Conservation (phyloP, 1,284 basidiomycete species). For the Termitomyces sp. region DNA sequence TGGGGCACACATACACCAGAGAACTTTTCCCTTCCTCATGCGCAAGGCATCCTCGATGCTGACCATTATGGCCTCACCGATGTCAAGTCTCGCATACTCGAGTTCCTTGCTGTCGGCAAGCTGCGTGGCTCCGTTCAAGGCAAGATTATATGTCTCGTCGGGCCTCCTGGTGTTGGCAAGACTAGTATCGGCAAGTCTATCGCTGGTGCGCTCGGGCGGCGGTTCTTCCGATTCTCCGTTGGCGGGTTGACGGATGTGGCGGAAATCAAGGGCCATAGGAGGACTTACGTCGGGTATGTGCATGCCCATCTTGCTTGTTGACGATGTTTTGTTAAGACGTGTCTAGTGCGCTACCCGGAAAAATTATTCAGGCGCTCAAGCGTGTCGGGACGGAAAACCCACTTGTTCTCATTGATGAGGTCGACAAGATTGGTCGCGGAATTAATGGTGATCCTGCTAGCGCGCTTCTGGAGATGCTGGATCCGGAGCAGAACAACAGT, state of each 20-base stretch:
- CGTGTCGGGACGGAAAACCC: conserved; percentile 97
- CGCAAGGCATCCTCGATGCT: conserved; percentile 84
- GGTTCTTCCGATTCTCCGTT: conserved; percentile 96
- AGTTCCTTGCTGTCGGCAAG: conserved; percentile 98
- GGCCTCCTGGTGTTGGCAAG: conserved; percentile 97
- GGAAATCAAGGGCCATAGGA: conserved; percentile 97
- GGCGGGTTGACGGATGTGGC: conserved; percentile 97
- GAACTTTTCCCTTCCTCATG: conserved; percentile 88
- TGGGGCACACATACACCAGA: conserved; percentile 96
- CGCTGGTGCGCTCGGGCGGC: conserved; percentile 76
- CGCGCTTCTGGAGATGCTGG: conserved; percentile 94
- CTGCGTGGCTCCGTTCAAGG: conserved; percentile 92
- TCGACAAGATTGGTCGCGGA: conserved; percentile 97
- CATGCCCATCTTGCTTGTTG: conserved; percentile 5
- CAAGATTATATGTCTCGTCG: conserved; percentile 96
- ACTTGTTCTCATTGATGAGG: conserved; percentile 93
- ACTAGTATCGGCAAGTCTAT: conserved; percentile 95
- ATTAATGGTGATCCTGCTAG: conserved; percentile 95
- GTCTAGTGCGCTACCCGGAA: conserved; percentile 84
- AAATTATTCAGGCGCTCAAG: conserved; percentile 97
- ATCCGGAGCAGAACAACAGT: conserved; percentile 95
- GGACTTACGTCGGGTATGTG: conserved; percentile 90
- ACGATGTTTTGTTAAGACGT: conserved; percentile 5
- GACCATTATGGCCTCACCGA: conserved; percentile 97
- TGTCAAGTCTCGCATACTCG: conserved; percentile 95